phyloP scores from a whole-genome alignment of 1,139 yeast species.

The Oligophagozyma castellii region DNA sequence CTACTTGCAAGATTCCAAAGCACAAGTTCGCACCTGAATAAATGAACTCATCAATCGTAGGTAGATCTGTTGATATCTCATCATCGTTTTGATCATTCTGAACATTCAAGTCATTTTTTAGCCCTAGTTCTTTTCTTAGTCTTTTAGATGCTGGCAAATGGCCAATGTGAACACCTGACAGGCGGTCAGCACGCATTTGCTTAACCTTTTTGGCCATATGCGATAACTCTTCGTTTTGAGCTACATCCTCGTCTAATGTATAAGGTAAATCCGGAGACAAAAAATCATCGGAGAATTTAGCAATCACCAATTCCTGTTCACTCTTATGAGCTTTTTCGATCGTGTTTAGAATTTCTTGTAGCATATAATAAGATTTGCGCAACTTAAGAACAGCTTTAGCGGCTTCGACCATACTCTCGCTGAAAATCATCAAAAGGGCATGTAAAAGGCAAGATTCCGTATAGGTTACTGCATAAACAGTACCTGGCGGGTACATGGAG shows the following conservation, averaged over 20 bases:
- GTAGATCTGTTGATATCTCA: slow-evolving; percentile 21
- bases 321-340: slow-evolving; percentile 21
- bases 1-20: slow-evolving; percentile 84
- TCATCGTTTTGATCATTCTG: not conserved
- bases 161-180: slow-evolving; percentile 48
- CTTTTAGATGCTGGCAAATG: slow-evolving; percentile 33
- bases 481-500: slow-evolving; percentile 76
- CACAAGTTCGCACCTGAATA: slow-evolving; percentile 86
- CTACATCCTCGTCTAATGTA: slow-evolving; percentile 27
- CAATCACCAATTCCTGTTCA: no score
- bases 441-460: slow-evolving; percentile 80
- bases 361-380: slow-evolving; percentile 74
- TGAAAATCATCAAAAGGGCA: slow-evolving; percentile 54
- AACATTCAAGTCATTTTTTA: slow-evolving; percentile 4
- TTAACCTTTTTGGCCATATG: slow-evolving; percentile 43
- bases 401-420: slow-evolving; percentile 61
- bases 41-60: slow-evolving; percentile 78
- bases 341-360: slow-evolving; percentile 57
- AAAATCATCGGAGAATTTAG: slow-evolving; percentile 8
- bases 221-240: slow-evolving; percentile 37
- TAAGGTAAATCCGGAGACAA: slow-evolving; percentile 32
- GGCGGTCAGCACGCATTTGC: slow-evolving; percentile 47
- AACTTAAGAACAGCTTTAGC: slow-evolving; percentile 80
- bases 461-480: slow-evolving; percentile 80
- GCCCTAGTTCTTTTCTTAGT: slow-evolving; percentile 31